phyloP scores from a whole-genome alignment of 1,284 basidiomycete genomes.

The Erythrobasidium hasegawianum region DNA sequence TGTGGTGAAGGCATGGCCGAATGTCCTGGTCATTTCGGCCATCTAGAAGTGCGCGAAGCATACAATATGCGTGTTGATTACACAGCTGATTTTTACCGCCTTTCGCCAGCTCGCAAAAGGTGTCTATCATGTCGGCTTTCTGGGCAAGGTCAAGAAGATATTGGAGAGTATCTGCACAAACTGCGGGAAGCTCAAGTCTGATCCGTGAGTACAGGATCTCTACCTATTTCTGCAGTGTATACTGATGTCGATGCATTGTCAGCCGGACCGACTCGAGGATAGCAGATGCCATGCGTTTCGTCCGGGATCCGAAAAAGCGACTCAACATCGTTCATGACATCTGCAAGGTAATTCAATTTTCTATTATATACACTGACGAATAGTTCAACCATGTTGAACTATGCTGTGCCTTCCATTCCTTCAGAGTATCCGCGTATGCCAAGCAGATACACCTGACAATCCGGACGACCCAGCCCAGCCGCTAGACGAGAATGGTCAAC shows the following conservation, averaged over 20 bases:
- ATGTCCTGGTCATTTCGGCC: conserved; percentile 97
- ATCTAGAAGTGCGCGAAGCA: conserved; percentile 64
- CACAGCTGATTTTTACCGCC: background rate
- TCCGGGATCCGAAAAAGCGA: conserved; percentile 45
- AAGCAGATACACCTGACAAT: conserved; percentile 62
- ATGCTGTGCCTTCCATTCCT: conserved; percentile 32
- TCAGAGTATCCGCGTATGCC: conserved; percentile 75
- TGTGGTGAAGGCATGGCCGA: conserved; percentile 98
- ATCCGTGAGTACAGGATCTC: conserved; percentile 48
- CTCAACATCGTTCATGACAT: conserved; percentile 83
- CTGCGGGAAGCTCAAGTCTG: conserved; percentile 95
- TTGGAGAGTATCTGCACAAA: conserved; percentile 97
- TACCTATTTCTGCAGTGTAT: conserved; percentile 57
- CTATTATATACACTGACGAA: conserved; percentile 48
- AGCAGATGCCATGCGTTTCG: conserved; percentile 42
- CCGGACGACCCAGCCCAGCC: conserved; percentile 69
- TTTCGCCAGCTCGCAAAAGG: conserved; percentile 23
- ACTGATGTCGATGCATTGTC: background rate
- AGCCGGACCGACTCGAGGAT: conserved; percentile 40
- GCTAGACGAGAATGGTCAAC: conserved; percentile 57
- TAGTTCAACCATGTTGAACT: background rate
- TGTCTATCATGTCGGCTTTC: conserved; percentile 65
- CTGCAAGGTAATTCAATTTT: conserved; percentile 67
- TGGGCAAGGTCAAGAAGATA: conserved; percentile 99
- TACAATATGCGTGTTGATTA: no score